Evolutionary conservation across 345 rosid species (phyloP).

Genomic region (Noccaea bulbosa): DNA sequence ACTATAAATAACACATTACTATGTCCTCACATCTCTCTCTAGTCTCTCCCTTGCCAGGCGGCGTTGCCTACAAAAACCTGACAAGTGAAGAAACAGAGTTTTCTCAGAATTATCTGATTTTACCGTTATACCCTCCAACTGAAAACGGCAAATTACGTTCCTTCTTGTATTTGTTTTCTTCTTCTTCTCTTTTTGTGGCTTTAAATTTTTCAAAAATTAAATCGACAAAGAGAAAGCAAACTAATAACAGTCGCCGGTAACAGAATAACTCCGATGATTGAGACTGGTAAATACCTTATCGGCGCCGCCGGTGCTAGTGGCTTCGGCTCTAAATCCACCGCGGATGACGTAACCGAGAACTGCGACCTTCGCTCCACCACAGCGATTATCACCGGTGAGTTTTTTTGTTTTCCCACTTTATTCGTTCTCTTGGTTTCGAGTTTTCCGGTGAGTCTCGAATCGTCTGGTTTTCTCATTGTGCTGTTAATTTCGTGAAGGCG

Average conservation of each 20-base stretch:
- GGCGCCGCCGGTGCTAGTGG: conserved; percentile 85
- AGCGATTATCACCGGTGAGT: conserved; percentile 84
- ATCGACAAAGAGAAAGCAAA: conserved; percentile 7
- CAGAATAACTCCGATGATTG: conserved; percentile 56
- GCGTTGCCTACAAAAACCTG: conserved; percentile 49
- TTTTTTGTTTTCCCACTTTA: background rate
- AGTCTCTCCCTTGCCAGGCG: conserved; percentile 45
- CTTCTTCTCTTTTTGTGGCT: conserved; percentile 19
- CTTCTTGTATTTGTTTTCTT: conserved; percentile 21
- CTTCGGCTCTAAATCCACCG: conserved; percentile 89
- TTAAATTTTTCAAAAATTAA: background rate
- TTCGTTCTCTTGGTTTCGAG: background rate
- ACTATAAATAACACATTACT: conserved; percentile 37
- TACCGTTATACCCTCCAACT: conserved; percentile 30
- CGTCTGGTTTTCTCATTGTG: background rate
- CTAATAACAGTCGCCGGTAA: conserved; percentile 26
- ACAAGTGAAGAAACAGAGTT: conserved; percentile 33
- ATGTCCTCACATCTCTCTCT: conserved; percentile 12
- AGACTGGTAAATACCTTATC: conserved; percentile 70
- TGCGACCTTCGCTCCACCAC: conserved; percentile 70
- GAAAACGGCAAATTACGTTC: conserved; percentile 42
- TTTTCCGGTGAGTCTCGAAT: conserved; percentile 11
- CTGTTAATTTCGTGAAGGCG: conserved; percentile 51
- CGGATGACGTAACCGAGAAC: conserved; percentile 70
- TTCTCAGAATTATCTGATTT: background rate